Evolutionary conservation across 768 basidiomycete species (phyloP), one percentile per base, ranked within the genome.

Genomic region (Suillus bovinus): DNA sequence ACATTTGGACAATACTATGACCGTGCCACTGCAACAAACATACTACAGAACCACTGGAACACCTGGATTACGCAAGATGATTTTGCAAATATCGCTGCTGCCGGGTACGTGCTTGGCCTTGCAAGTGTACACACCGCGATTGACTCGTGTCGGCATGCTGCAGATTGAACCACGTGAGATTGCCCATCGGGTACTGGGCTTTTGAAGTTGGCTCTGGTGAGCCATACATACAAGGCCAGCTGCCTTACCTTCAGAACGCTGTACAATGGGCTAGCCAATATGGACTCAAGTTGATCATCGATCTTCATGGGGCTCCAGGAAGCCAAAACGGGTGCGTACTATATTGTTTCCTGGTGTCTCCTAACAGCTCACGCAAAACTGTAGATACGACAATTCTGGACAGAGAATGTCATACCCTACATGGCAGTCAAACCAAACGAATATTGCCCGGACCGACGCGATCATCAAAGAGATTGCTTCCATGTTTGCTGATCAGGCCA

Each of bases 121-220:
- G 50, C 52, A 38, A 20, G 31, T 14, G 58, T 36, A 6, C 52
- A 61, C 29, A 64, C 27, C 58, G 47, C 34, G 36, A n/a, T 59
- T 31, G 59, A 60, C 41, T 57, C 52, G 59, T 59, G 64, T 62
- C 42, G 44, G 52, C 62, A 60, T 33, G 58, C 59, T 49, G n/a
- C 69, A 90, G 91, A 17, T 78, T 93, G 59, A 94, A 93, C 70
- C 91, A 93, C 72, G 88, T 94, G 61, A 86, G 92, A 52, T 69
- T 94, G 41, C 92, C 93, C 16, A 91, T 96, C 49, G 94, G 93
- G 14, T 96, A 91, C 73, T 96, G 92, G 92, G 93, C 90, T 1
- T 93, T 88, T 68, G 92, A 95, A 62, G 86, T 93, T 39, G 81
- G 83, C 24, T 79, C 80, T 14, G 91, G 91, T 5, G 89, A 94